A percentile compares a stretch with the other conserved stretches of the same genome.
These are phyloP conservation scores for Zygoascus sp. DNA, from an alignment of 1,139 yeast genomes.

Conservation along the genomic window DNA sequence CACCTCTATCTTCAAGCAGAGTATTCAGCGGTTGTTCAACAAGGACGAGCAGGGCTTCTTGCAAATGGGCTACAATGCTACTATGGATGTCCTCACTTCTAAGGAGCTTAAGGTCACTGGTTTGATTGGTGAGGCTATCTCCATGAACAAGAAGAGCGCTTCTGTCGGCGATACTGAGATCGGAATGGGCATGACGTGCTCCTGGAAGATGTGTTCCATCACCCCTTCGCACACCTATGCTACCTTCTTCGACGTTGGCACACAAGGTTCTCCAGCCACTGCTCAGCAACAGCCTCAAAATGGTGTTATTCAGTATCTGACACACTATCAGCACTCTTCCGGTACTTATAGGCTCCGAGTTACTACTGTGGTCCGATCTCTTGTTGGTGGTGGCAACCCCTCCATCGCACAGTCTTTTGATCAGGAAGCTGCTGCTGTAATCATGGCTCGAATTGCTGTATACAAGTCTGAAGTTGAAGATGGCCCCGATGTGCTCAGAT, in stretches of 20 bases:
- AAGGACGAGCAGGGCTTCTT: constrained; percentile 83
- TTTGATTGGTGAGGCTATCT: constrained; percentile 86
- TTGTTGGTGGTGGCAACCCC: constrained; percentile 49
- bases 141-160: constrained; percentile 47
- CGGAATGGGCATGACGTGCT: constrained; percentile 89
- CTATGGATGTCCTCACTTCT: constrained; percentile 82
- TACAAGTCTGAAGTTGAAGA: constrained; percentile 78
- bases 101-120: constrained; percentile 89
- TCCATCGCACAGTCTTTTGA: constrained; percentile 68
- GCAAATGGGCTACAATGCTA: constrained; percentile 63
- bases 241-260: constrained; percentile 73
- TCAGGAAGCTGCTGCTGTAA: constrained; percentile 97
- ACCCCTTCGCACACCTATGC: constrained; percentile 89
- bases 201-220: constrained; percentile 79
- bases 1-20: constrained; percentile 92
- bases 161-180: constrained; percentile 89
- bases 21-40: constrained; percentile 78
- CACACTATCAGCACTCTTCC: constrained; percentile 66
- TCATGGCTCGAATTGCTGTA: constrained; percentile 91
- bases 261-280: constrained; percentile 49
- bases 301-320: constrained; percentile 64
- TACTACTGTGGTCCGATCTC: constrained; percentile 73
- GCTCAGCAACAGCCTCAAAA: constrained; percentile 76
- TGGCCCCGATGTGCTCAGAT: constrained; percentile 66
- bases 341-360: constrained; percentile 76